Conservation (phyloP, 139 green algal species). For the Gonium pectorale region DNA sequence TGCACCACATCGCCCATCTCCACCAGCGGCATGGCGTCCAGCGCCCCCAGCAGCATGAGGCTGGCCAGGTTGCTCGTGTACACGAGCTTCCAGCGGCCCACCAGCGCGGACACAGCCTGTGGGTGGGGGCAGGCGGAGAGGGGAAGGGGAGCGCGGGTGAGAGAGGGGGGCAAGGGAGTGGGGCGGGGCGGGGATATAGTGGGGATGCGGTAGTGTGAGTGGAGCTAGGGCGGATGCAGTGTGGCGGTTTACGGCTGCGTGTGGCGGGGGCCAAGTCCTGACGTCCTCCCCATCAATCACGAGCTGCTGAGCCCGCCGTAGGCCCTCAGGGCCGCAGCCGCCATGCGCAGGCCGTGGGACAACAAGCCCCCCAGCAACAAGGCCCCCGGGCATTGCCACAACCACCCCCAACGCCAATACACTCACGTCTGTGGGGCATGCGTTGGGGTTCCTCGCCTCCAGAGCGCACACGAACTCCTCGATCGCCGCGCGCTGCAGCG, state of each 20-base stretch:
- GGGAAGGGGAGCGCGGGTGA: background rate
- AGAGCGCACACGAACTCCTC: conserved; percentile 68
- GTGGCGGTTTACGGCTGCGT: no score
- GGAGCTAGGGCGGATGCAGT: no score
- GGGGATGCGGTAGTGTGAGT: no score
- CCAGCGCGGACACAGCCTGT: conserved; percentile 47
- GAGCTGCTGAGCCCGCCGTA: no score
- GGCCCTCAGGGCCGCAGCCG: no score
- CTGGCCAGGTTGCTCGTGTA: conserved; percentile 76
- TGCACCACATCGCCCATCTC: conserved; percentile 77
- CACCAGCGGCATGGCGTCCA: conserved; percentile 66
- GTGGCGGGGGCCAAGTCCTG: no score
- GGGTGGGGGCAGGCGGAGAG: background rate
- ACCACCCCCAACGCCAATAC: no score
- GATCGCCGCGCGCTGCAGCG: conserved; percentile 58
- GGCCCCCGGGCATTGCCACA: no score
- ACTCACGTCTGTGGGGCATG: conserved; percentile 22
- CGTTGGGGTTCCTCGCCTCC: conserved; percentile 68
- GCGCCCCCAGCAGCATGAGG: conserved; percentile 67
- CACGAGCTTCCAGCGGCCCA: conserved; percentile 70
- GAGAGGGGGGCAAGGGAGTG: background rate
- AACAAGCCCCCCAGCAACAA: background rate
- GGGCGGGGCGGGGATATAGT: background rate
- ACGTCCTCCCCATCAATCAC: no score
- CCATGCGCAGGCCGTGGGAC: no score